Conservation (phyloP, 2,329 filamentous ascomycete species). For the Sporothrix pseudoabietina region DNA sequence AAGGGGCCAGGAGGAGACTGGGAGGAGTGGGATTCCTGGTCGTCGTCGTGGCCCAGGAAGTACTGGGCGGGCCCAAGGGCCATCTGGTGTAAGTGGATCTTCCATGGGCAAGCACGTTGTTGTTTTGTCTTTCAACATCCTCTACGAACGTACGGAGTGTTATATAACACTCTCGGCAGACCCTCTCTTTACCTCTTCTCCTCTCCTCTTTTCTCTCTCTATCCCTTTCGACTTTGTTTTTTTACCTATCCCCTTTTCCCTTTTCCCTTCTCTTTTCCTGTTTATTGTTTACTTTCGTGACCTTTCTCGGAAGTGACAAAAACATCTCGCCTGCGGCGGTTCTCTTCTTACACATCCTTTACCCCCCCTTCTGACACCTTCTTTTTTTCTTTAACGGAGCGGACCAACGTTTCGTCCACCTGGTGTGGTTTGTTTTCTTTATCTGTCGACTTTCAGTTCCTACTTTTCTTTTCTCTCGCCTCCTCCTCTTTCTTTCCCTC, state of each 20-base stretch:
- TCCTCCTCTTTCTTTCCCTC: conserved; percentile 20
- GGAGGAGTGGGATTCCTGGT: background rate
- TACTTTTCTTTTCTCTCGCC: conserved; percentile 8
- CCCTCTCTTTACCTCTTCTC: conserved; percentile 13
- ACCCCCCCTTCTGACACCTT: background rate
- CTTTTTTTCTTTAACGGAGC: conserved; percentile 18
- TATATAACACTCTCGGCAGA: background rate
- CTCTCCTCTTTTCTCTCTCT: conserved; percentile 9
- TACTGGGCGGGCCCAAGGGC: background rate
- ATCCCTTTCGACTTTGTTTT: conserved; percentile 18
- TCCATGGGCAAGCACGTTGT: conserved; percentile 2
- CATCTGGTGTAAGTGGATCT: conserved; percentile 18
- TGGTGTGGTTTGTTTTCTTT: conserved; percentile 36
- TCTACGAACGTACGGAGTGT: background rate
- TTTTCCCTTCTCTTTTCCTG: conserved; percentile 24
- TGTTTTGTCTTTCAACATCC: background rate
- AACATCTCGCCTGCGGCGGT: conserved; percentile 24
- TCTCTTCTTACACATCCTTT: conserved; percentile 22
- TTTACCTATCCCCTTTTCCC: background rate
- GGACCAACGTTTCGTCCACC: conserved; percentile 34
- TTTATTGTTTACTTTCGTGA: conserved; percentile 20
- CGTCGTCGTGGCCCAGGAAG: background rate
- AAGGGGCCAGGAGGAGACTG: background rate
- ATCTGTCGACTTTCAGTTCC: background rate
- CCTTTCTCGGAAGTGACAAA: background rate